Conservation (phyloP, 2,329 filamentous ascomycete genomes). For the Pseudonectria buxi region DNA sequence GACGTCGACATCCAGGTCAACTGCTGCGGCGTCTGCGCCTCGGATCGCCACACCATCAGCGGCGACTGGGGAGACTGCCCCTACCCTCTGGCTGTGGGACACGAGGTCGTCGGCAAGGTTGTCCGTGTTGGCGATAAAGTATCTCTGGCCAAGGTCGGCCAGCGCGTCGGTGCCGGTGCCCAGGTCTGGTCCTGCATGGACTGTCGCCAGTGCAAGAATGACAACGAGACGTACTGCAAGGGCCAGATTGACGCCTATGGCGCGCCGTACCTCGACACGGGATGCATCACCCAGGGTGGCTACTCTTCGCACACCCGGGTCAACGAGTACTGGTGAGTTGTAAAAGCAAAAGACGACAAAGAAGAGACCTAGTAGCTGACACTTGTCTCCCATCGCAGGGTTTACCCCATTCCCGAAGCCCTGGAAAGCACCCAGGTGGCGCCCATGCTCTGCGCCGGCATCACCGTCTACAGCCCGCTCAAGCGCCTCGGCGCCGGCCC, state of each 20-base stretch:
- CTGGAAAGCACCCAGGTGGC: slow-evolving; percentile 58
- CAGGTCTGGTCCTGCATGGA: slow-evolving; percentile 47
- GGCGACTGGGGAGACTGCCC: slow-evolving; percentile 60
- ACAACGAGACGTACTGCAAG: slow-evolving; percentile 36
- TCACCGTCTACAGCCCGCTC: slow-evolving; percentile 74
- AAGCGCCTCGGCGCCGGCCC: slow-evolving; percentile 68
- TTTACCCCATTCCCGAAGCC: slow-evolving; percentile 68
- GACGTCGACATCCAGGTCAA: slow-evolving; percentile 86
- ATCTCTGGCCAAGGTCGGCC: slow-evolving; percentile 44
- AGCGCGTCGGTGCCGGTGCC: slow-evolving; percentile 54
- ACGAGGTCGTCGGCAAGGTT: slow-evolving; percentile 66
- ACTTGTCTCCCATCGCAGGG: slow-evolving; percentile 30
- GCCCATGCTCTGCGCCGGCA: slow-evolving; percentile 77
- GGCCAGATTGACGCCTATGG: slow-evolving; percentile 43
- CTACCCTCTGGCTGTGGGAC: slow-evolving; percentile 60
- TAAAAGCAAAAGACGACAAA: slow-evolving; percentile 18
- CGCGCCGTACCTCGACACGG: slow-evolving; percentile 41
- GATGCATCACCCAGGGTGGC: slow-evolving; percentile 54
- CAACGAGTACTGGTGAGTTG: slow-evolving; percentile 37
- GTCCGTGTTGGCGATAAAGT: slow-evolving; percentile 54
- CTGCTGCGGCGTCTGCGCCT: slow-evolving; percentile 69
- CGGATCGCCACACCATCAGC: slow-evolving; percentile 63
- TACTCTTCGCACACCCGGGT: slow-evolving; percentile 32
- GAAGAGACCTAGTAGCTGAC: slow-evolving; percentile 2
- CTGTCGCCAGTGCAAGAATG: slow-evolving; percentile 33